A percentile compares a stretch with the other conserved stretches of the same genome.
phyloP scores from a whole-genome alignment of 148 eudicot genomes.

The Vaccinium corymbosum region DNA sequence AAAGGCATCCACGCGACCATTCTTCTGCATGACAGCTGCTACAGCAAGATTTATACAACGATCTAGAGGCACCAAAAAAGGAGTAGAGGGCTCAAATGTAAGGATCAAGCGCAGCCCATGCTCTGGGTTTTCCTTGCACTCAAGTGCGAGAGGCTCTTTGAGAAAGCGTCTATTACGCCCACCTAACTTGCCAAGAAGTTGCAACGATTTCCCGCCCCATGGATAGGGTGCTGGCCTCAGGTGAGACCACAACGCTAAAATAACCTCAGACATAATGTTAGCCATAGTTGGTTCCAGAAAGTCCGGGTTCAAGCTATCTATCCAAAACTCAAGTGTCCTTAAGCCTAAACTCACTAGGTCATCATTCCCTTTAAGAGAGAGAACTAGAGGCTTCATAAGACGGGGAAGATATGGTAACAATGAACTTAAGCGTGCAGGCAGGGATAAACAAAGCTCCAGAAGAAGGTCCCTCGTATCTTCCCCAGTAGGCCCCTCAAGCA shows the following conservation, averaged over 20 bases:
- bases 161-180: slow-evolving; percentile 96
- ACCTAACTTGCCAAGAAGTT: slow-evolving; percentile 96
- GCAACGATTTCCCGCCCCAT: slow-evolving; percentile 91
- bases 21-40: slow-evolving; percentile 82
- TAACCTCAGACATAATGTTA: slow-evolving; percentile 93
- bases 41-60: slow-evolving; percentile 97
- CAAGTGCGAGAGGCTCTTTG: slow-evolving; percentile 94
- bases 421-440: slow-evolving; percentile 96
- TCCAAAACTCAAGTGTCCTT: slow-evolving; percentile 96
- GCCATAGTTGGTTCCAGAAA: slow-evolving; percentile 99
- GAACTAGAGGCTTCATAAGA: slow-evolving; percentile 95
- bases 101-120: slow-evolving; percentile 97
- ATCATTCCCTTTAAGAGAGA: slow-evolving; percentile 82
- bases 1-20: slow-evolving; percentile 68
- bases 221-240: slow-evolving; percentile 88
- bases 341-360: slow-evolving; percentile 87
- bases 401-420: slow-evolving; percentile 88
- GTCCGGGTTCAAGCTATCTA: slow-evolving; percentile 97
- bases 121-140: slow-evolving; percentile 98
- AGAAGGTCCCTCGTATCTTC: slow-evolving; percentile 90
- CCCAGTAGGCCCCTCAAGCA: slow-evolving; percentile 95
- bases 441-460: slow-evolving; percentile 82
- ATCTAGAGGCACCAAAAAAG: slow-evolving; percentile 94
- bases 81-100: slow-evolving; percentile 94
- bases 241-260: slow-evolving; percentile 92